A percentile compares a stretch with the other conserved stretches of the same genome.
phyloP scores from a whole-genome alignment of 768 basidiomycete species.

The Rossbeevera mucosa region DNA sequence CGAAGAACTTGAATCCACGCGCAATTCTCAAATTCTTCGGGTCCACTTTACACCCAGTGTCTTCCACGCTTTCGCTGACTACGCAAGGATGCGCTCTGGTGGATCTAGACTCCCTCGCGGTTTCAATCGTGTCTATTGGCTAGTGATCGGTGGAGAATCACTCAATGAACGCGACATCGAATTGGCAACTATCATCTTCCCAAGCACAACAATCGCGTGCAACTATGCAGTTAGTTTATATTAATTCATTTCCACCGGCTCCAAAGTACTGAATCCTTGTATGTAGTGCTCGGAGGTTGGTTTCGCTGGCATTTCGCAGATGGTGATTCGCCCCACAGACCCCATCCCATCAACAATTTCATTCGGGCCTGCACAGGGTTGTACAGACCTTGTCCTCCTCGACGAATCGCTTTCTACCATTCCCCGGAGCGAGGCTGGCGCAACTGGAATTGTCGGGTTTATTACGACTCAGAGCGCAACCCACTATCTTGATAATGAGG shows the following conservation, averaged over 20 bases:
- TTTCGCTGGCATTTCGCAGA: constrained; percentile 15
- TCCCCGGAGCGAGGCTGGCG: constrained; percentile 1
- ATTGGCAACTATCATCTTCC: constrained; percentile 11
- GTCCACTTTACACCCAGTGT: constrained; percentile 14
- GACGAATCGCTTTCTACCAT: constrained; percentile 13
- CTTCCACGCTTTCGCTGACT: constrained; percentile 15
- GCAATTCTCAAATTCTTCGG: constrained; percentile 13
- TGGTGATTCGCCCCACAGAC: constrained; percentile 11
- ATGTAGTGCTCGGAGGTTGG: constrained; percentile 14
- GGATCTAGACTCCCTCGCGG: constrained; percentile 12
- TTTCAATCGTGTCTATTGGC: constrained; percentile 15
- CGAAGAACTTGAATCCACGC: constrained; percentile 11
- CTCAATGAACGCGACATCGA: constrained; percentile 9
- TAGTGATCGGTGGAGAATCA: constrained; percentile 15
- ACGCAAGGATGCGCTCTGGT: constrained; percentile 7
- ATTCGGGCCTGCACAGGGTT: constrained; percentile 9
- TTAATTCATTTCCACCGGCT: background rate
- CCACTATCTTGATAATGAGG: constrained; percentile 11
- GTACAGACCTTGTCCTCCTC: constrained; percentile 11
- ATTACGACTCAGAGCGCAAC: constrained; percentile 12
- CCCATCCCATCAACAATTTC: constrained; percentile 10
- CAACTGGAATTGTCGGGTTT: constrained; percentile 8
- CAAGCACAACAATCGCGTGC: constrained; percentile 11
- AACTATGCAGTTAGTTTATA: constrained; percentile 12
- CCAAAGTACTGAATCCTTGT: background rate